Evolutionary conservation across 2,329 filamentous ascomycete genomes (phyloP).

Genomic region (Seiridium unicorne): DNA sequence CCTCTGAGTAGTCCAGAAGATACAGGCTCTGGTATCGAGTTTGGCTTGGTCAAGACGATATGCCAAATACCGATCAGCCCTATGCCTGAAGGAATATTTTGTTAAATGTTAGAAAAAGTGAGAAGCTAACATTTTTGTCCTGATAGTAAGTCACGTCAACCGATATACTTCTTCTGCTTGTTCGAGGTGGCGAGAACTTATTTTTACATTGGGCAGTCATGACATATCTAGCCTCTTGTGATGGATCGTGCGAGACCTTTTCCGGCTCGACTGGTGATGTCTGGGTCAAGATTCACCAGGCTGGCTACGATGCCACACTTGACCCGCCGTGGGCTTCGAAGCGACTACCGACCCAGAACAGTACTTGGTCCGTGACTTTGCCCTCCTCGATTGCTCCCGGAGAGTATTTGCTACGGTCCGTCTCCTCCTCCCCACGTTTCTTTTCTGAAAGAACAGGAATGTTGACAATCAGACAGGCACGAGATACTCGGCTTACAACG

Average conservation of each 20-base stretch:
- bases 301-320: constrained; percentile 1
- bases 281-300: constrained; percentile 9
- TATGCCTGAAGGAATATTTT: too few species aligned
- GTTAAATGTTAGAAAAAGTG: too few species aligned
- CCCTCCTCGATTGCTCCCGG: neutral
- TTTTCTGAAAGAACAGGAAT: neutral
- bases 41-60: too few species aligned
- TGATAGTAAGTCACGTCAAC: too few species aligned
- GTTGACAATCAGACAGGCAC: neutral
- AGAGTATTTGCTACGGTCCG: constrained; percentile 2
- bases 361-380: constrained; percentile 2
- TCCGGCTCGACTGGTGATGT: constrained; percentile 18
- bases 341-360: constrained; percentile 5
- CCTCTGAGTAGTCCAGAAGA: neutral
- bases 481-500: constrained; percentile 14
- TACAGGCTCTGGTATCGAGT: too few species aligned
- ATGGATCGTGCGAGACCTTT: constrained; percentile 8
- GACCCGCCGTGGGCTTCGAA: constrained; percentile 5
- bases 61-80: too few species aligned
- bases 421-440: neutral
- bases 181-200: neutral
- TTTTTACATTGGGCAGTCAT: neutral
- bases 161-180: neutral
- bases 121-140: too few species aligned
- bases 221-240: constrained; percentile 5